phyloP scores from a whole-genome alignment of 2,329 filamentous ascomycete species.

The Aspergillus eucalypticola region DNA sequence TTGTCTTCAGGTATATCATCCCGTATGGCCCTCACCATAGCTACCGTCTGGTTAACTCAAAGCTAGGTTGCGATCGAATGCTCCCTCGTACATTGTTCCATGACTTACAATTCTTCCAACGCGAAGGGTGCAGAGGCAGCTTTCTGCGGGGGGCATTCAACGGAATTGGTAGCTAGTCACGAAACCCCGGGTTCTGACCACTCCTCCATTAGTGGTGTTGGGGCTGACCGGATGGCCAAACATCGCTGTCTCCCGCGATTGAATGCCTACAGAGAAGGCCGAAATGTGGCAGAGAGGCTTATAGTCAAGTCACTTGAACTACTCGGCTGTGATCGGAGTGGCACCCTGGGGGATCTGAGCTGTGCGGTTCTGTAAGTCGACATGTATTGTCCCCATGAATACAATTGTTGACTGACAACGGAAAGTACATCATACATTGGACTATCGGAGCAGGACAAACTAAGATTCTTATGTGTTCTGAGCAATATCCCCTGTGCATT shows the following conservation, averaged over 20 bases:
- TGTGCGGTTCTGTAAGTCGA: slow-evolving; percentile 51
- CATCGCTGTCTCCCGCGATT: slow-evolving; percentile 35
- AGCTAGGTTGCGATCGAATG: slow-evolving; percentile 27
- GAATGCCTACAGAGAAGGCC: slow-evolving; percentile 37
- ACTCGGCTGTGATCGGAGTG: slow-evolving; percentile 37
- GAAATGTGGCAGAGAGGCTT: slow-evolving; percentile 33
- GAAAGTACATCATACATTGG: slow-evolving; percentile 47
- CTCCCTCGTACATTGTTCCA: slow-evolving; percentile 11
- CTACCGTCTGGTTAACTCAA: slow-evolving; percentile 18
- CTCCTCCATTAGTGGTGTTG: slow-evolving; percentile 18
- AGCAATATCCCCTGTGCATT: slow-evolving; percentile 60
- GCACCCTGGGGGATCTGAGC: slow-evolving; percentile 44
- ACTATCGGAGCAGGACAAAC: slow-evolving; percentile 54
- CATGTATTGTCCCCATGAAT: background rate
- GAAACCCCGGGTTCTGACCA: slow-evolving; percentile 8
- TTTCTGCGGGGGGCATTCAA: background rate
- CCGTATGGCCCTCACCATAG: background rate
- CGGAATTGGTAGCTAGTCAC: slow-evolving; percentile 11
- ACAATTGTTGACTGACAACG: slow-evolving; percentile 13
- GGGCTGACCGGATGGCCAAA: slow-evolving; percentile 34
- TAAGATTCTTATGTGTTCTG: slow-evolving; percentile 56
- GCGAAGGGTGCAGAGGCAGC: background rate
- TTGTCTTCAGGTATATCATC: slow-evolving; percentile 34
- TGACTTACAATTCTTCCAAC: background rate
- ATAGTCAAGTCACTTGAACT: slow-evolving; percentile 33